Percentiles rank a stretch among this genome's conserved stretches.
These are phyloP conservation scores for Dimargaris xerosporica DNA, from an alignment of 192 early-diverging fungal species.

Conservation along the genomic window DNA sequence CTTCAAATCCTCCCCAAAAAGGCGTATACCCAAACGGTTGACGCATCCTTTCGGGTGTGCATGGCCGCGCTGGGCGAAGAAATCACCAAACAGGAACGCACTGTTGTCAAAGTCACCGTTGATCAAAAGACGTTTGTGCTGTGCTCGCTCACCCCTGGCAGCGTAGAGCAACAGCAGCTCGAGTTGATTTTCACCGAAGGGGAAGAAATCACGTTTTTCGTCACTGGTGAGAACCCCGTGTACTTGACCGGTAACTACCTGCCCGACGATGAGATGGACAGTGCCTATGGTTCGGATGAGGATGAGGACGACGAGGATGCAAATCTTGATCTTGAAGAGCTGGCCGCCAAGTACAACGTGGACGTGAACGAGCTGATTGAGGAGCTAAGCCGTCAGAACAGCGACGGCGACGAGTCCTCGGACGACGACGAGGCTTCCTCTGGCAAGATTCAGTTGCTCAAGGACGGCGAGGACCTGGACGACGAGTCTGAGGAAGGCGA, in stretches of 20 bases:
- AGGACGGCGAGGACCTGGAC: conserved; percentile 15
- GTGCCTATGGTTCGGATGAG: conserved; percentile 19
- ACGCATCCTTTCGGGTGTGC: conserved; percentile 61
- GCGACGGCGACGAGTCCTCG: conserved; percentile 26
- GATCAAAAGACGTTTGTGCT: conserved; percentile 60
- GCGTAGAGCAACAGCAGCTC: conserved; percentile 61
- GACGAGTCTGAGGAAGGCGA: conserved; percentile 28
- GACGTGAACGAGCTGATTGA: background rate
- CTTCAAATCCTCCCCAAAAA: conserved; percentile 54
- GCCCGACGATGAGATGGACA: conserved; percentile 34
- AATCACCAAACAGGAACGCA: conserved; percentile 30
- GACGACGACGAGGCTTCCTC: conserved; percentile 8
- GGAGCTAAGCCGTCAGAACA: conserved; percentile 3
- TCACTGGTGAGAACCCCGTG: conserved; percentile 43
- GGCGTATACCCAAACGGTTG: conserved; percentile 62
- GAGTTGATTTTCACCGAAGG: conserved; percentile 53
- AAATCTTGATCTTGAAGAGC: background rate
- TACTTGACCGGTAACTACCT: conserved; percentile 63
- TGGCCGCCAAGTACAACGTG: background rate
- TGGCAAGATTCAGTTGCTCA: background rate
- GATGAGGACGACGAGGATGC: conserved; percentile 16
- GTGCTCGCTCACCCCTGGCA: conserved; percentile 64
- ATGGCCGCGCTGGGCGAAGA: conserved; percentile 62
- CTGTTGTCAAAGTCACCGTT: conserved; percentile 50
- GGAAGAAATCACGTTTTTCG: conserved; percentile 68